Base-by-base conservation (phyloP, 257 asterid species). In the Craterostigma plantagineum region DNA sequence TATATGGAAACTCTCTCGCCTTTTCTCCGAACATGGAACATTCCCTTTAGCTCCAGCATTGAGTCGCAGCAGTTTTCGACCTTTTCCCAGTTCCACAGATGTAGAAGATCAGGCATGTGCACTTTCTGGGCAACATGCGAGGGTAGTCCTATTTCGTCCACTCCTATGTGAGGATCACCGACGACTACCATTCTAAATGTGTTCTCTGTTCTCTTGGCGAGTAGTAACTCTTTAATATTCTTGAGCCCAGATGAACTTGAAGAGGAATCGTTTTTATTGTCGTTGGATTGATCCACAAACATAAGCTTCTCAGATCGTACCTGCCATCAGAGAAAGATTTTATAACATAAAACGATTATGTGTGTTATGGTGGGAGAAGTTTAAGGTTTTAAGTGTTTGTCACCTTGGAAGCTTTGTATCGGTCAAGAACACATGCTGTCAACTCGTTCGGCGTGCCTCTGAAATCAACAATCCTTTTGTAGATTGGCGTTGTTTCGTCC, bases 141-240 rank as follows among this genome's bases (percentile, higher is more conserved):
- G 0, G 95, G 95, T 42, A 90, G 39, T 9, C 99, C 95, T 55
- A 90, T 70, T 69, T 90, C 99, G 27, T 61, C 64, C 18, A 83
- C 72, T 43, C 63, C 68, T 33, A 90, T 9, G 45, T 54, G 57
- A 0, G 99, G 92, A 59, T 90, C 99, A 4, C 95, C 99, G 15
- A 90, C 94, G 11, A 90, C 92, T 7, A 90, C 99, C 91, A 71
- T 63, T n/a, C 99, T 92, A 56, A 90, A 79, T 23, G 65, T 66
- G 56, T 77, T 76, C 56, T 83, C 81, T 9, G 72, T 83, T 38
- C 99, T 65, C 66, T 90, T 90, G 48, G 77, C 95, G 38, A 83
- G 69, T 27, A 90, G 55, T 48, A 83, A 59, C 43, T 90, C 99
- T 61, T 83, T 90, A 11, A 90, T 42, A 63, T 68, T 80, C 63